phyloP scores from a whole-genome alignment of 2,329 filamentous ascomycete species.

The Lasiodiplodia citricola region DNA sequence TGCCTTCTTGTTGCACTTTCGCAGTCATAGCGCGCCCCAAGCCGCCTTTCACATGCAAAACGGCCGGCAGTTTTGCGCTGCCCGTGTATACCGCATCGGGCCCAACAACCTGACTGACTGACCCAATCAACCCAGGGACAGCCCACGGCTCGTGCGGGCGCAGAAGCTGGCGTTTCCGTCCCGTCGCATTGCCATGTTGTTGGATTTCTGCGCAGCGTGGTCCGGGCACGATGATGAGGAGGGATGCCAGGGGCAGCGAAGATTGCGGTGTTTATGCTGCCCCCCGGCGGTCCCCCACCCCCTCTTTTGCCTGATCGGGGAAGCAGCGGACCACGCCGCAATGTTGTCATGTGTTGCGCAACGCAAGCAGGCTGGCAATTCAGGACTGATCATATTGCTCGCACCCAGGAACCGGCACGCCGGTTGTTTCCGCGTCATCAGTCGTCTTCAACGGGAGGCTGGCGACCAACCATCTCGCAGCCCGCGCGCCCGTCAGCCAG shows the following conservation, averaged over 20 bases:
- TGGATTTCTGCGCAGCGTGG: background rate
- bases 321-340: slow-evolving; percentile 20
- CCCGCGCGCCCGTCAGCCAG: slow-evolving; percentile 1
- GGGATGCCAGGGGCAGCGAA: slow-evolving; percentile 7
- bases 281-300: slow-evolving; percentile 10
- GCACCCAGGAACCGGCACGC: slow-evolving; percentile 13
- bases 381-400: slow-evolving; percentile 10
- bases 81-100: background rate
- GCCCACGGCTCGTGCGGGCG: background rate
- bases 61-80: background rate
- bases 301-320: slow-evolving; percentile 20
- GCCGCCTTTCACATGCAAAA: slow-evolving; percentile 17
- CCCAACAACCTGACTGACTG: slow-evolving; percentile 7
- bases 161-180: slow-evolving; percentile 4
- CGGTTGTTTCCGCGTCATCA: slow-evolving; percentile 22
- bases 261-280: slow-evolving; percentile 10
- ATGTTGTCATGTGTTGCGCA: slow-evolving; percentile 24
- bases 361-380: background rate
- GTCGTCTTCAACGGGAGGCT: background rate
- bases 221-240: slow-evolving; percentile 7
- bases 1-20: background rate
- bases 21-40: background rate
- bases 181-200: slow-evolving; percentile 5
- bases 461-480: background rate
- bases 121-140: background rate